Conservation (phyloP, 371 early-diverging fungal genomes). For the Mortierella polycephala region DNA sequence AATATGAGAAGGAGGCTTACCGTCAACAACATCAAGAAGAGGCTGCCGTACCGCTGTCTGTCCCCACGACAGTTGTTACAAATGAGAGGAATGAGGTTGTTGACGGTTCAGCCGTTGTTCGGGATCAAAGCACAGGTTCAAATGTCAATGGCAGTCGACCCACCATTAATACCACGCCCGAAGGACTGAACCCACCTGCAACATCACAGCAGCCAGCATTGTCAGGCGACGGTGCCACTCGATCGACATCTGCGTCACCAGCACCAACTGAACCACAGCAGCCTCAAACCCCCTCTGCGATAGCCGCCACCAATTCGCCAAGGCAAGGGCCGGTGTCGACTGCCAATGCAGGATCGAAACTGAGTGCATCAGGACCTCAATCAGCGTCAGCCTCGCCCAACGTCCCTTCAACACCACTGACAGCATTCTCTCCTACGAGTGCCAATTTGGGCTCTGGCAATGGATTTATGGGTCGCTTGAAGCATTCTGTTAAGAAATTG, state of each 20-base stretch:
- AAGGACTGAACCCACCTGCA: slow-evolving; percentile 17
- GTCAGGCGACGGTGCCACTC: slow-evolving; percentile 8
- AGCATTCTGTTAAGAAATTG: slow-evolving; percentile 65
- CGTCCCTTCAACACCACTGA: slow-evolving; percentile 18
- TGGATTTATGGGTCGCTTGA: slow-evolving; percentile 66
- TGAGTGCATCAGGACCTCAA: slow-evolving; percentile 9
- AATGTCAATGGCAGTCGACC: slow-evolving; percentile 16
- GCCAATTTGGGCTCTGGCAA: slow-evolving; percentile 55
- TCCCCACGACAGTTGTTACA: slow-evolving; percentile 39
- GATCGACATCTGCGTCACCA: slow-evolving; percentile 3
- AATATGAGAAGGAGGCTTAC: slow-evolving; percentile 51
- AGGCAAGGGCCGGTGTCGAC: slow-evolving; percentile 22
- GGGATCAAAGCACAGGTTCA: slow-evolving; percentile 1
- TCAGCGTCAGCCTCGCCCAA: slow-evolving; percentile 15
- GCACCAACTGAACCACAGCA: slow-evolving; percentile 12
- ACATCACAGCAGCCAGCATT: slow-evolving; percentile 4
- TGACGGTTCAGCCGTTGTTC: slow-evolving; percentile 1
- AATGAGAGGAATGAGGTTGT: slow-evolving; percentile 45
- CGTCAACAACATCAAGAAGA: slow-evolving; percentile 43
- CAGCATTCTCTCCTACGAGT: slow-evolving; percentile 33
- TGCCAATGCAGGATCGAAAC: slow-evolving; percentile 1
- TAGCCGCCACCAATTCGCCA: slow-evolving; percentile 8
- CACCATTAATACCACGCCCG: slow-evolving; percentile 36
- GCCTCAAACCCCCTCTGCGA: neutral
- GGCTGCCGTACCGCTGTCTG: neutral